Evolutionary conservation across 345 rosid genomes (phyloP).

Genomic region (Eucalyptus lansdowneana): DNA sequence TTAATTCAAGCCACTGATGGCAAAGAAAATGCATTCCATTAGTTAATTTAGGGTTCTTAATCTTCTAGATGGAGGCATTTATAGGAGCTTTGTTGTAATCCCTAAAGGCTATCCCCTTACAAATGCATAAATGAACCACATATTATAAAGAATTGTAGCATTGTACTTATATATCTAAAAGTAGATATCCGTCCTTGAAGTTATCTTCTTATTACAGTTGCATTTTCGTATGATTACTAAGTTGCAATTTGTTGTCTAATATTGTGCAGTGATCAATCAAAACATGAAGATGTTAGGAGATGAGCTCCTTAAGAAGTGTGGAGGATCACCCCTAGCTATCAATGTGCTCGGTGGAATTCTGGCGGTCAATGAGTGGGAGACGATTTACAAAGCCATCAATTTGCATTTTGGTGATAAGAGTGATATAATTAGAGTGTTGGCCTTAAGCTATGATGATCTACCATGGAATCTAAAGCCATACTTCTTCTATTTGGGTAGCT

Average conservation of each 20-base stretch:
- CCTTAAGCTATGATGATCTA: slow-evolving; percentile 9
- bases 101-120: not conserved
- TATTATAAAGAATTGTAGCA: not conserved
- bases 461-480: slow-evolving; percentile 10
- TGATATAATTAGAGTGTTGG: not conserved
- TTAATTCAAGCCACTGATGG: too few relatives aligned
- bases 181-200: not conserved
- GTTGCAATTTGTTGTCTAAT: fast-evolving
- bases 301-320: slow-evolving; percentile 12
- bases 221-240: fast-evolving
- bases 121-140: not conserved
- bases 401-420: fast-evolving
- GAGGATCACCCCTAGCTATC: slow-evolving; percentile 14
- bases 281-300: slow-evolving; percentile 9
- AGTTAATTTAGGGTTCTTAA: too few relatives aligned
- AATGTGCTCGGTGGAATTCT: fast-evolving
- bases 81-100: not conserved
- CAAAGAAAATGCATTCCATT: too few relatives aligned
- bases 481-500: slow-evolving; percentile 16
- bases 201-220: not conserved
- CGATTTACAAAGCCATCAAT: not conserved
- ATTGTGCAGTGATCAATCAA: not conserved
- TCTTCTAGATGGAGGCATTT: not conserved
- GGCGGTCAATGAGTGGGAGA: fast-evolving
- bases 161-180: not conserved